phyloP scores from a whole-genome alignment of 1,284 basidiomycete genomes.

The Pyrrhoderma noxium region DNA sequence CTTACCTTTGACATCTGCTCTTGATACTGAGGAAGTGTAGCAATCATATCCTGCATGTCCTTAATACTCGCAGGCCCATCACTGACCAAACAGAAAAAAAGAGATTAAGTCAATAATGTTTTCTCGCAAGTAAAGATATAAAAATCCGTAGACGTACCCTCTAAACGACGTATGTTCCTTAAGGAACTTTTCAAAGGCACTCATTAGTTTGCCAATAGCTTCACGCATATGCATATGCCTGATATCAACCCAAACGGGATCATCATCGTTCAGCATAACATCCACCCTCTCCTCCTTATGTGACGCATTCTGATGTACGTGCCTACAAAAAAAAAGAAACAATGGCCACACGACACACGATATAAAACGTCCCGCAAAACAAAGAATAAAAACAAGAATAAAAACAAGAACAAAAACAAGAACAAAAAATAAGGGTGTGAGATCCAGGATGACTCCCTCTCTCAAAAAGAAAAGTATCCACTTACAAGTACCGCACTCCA shows the following conservation, averaged over 20 bases:
- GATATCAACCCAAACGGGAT: conserved; percentile 87
- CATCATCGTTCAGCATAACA: conserved; percentile 77
- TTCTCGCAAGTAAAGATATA: too few species aligned
- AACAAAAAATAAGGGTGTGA: too few species aligned
- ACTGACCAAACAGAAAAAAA: conserved; percentile 29
- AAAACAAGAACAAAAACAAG: neutral
- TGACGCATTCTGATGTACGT: conserved; percentile 73
- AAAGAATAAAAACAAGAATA: neutral
- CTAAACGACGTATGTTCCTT: conserved; percentile 91
- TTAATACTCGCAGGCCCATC: conserved; percentile 84
- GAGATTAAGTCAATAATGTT: too few species aligned
- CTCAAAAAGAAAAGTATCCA: too few species aligned
- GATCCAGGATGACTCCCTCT: too few species aligned
- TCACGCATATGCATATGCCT: conserved; percentile 99
- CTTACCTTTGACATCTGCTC: conserved; percentile 90
- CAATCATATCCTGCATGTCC: conserved; percentile 99
- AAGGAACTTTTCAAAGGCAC: conserved; percentile 90
- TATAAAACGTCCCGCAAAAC: neutral
- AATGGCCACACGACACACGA: neutral
- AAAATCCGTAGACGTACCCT: too few species aligned
- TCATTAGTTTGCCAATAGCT: conserved; percentile 93
- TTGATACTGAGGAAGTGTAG: conserved; percentile 90
- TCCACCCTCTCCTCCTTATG: conserved; percentile 74
- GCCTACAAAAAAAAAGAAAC: conserved; percentile 56
- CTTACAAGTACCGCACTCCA: conserved; percentile 81